A percentile compares a stretch with the other conserved stretches of the same genome.
These are phyloP conservation scores for Ustilago cynodontis DNA, from an alignment of 1,284 basidiomycete species.

Conservation along the genomic window DNA sequence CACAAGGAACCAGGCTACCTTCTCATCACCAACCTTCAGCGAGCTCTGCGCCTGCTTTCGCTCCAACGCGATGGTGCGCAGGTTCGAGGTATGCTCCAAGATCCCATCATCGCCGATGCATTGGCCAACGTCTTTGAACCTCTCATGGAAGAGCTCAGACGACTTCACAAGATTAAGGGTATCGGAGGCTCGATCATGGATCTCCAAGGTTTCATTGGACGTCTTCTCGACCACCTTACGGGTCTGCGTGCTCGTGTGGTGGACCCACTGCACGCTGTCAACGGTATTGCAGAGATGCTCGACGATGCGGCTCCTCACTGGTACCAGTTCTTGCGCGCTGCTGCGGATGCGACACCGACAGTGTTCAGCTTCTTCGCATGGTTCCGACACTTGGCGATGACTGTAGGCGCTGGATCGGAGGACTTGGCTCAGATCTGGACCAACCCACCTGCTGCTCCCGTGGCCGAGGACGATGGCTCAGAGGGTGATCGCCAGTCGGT, in stretches of 20 bases:
- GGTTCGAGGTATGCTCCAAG: slow-evolving; percentile 64
- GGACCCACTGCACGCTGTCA: slow-evolving; percentile 61
- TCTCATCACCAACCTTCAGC: slow-evolving; percentile 61
- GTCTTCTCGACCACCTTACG: slow-evolving; percentile 60
- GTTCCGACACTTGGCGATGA: slow-evolving; percentile 64
- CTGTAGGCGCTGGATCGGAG: slow-evolving; percentile 55
- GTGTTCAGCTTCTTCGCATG: slow-evolving; percentile 66
- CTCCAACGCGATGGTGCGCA: slow-evolving; percentile 64
- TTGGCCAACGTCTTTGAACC: slow-evolving; percentile 60
- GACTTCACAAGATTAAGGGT: slow-evolving; percentile 59
- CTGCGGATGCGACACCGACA: slow-evolving; percentile 45
- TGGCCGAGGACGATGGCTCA: slow-evolving; percentile 19
- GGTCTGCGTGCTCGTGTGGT: slow-evolving; percentile 62
- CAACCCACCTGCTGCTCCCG: slow-evolving; percentile 38
- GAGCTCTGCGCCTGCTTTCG: slow-evolving; percentile 61
- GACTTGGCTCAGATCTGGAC: slow-evolving; percentile 61
- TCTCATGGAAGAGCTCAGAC: slow-evolving; percentile 56
- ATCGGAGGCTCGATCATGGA: slow-evolving; percentile 51
- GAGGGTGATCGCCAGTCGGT: slow-evolving; percentile 41
- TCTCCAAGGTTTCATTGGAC: slow-evolving; percentile 48
- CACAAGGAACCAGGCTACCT: slow-evolving; percentile 60
- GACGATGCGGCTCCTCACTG: slow-evolving; percentile 58
- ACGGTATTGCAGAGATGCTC: slow-evolving; percentile 61
- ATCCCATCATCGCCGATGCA: slow-evolving; percentile 58
- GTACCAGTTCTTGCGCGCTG: slow-evolving; percentile 59